Conservation (phyloP, 805 yeast species). For the Candida ulmi region DNA sequence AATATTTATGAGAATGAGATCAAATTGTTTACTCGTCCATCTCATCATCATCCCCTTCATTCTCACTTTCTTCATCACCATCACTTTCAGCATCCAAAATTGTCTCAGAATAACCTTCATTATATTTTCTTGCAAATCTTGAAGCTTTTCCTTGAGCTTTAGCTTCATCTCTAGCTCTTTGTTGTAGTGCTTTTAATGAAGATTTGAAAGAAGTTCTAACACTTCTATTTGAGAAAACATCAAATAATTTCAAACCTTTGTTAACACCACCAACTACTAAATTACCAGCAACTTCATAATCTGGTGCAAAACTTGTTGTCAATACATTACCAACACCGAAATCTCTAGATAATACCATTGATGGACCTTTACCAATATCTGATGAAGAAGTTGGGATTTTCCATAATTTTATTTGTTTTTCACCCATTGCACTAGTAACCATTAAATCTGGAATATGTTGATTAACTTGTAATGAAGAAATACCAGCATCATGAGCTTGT, state of each 20-base stretch:
- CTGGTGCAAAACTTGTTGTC: constrained; percentile 78
- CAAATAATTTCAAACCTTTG: constrained; percentile 89
- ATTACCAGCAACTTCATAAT: constrained; percentile 79
- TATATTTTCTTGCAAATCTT: constrained; percentile 71
- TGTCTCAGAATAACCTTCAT: constrained; percentile 42
- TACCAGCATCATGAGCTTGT: constrained; percentile 95
- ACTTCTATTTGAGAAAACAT: constrained; percentile 73
- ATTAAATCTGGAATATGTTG: constrained; percentile 62
- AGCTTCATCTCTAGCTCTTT: constrained; percentile 53
- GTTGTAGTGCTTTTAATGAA: constrained; percentile 51
- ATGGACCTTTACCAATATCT: constrained; percentile 43
- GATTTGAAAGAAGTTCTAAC: constrained; percentile 65
- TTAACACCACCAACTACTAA: constrained; percentile 83
- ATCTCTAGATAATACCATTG: constrained; percentile 87
- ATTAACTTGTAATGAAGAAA: constrained; percentile 75
- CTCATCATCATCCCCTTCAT: constrained; percentile 28
- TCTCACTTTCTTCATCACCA: constrained; percentile 57
- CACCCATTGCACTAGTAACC: constrained; percentile 88
- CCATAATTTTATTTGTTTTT: constrained; percentile 84
- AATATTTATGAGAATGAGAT: too few species aligned
- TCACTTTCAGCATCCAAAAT: constrained; percentile 60
- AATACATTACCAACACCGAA: constrained; percentile 93
- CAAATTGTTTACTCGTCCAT: constrained; percentile 15
- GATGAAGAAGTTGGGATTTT: constrained; percentile 45
- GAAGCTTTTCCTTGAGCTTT: constrained; percentile 52